Base-by-base conservation (phyloP, 1,284 basidiomycete species). In the Salmacisia buchloeana region DNA sequence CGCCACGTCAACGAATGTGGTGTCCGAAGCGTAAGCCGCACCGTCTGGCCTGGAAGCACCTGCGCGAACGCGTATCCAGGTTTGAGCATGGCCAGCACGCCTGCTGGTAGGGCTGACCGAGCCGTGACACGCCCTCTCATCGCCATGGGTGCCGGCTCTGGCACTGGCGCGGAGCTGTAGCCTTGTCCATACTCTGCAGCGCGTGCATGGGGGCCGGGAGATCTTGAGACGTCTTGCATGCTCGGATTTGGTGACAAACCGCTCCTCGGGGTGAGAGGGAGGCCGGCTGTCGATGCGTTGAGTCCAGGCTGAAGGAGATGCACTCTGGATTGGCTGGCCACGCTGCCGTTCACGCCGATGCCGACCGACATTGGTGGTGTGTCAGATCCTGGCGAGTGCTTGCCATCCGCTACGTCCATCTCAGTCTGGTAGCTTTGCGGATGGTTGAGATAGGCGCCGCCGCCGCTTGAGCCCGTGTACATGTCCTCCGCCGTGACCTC, bases 41-140 rank as follows among this genome's bases (percentile, higher is more conserved):
- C 80, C 2, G 88, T 91, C 18, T 86, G 84, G 2, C 91, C 91
- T 0, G 91, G 87, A 12, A 93, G 82, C 2, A 92, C 82, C 74
- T 91, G 89, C 1, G 86, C 88, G 60, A 89, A 86, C 0, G 87
- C 89, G 78, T 85, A 91, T 1, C 89, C 89, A 5, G 84, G 82
- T 31, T 70, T 66, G 56, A 78, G 69, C 56, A 76, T 63, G 38
- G 72, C 69, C 18, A 71, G 71, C 9, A 78, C 68, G 54, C 74
- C 75, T 2, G 67, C 64, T 10, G 74, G 67, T 62, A 79, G 67
- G 18, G 74, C 74, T 1, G 76, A 69, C 13, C 75, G 67, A 10
- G 23, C 39, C 15, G 39, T 21, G 15, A 21, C 39, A 5, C 18
- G 39, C 23, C 15, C 12, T 29, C 31, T 12, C 45, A 12, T 49